These are phyloP conservation scores for Cytospora piceae DNA, from an alignment of 2,329 filamentous ascomycete species.

Conservation along the genomic window DNA sequence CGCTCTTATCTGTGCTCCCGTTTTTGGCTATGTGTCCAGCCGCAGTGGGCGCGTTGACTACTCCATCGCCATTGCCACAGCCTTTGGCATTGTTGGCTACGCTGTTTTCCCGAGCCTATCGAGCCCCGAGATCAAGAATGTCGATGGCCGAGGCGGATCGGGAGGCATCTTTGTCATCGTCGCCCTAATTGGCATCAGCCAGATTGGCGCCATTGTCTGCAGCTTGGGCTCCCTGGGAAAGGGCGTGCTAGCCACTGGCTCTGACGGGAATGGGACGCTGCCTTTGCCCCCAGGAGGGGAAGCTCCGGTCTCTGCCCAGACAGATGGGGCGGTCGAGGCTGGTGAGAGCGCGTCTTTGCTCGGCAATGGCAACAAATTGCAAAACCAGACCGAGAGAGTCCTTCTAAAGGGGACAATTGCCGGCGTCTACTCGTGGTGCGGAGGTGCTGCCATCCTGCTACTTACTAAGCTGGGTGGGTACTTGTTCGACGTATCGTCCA, in stretches of 20 bases:
- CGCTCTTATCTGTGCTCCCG: constrained; percentile 80
- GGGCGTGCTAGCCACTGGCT: constrained; percentile 67
- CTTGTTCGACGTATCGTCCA: constrained; percentile 76
- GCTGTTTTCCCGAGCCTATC: constrained; percentile 72
- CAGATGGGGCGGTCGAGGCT: constrained; percentile 25
- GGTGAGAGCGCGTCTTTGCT: constrained; percentile 46
- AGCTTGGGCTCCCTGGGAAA: constrained; percentile 85
- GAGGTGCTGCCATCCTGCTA: constrained; percentile 85
- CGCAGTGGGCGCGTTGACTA: constrained; percentile 68
- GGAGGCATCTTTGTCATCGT: constrained; percentile 75
- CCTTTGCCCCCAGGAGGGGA: constrained; percentile 35
- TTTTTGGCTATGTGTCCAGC: constrained; percentile 86
- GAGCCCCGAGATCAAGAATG: constrained; percentile 73
- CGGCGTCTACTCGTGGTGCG: constrained; percentile 89
- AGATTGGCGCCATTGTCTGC: constrained; percentile 96
- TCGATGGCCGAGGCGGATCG: constrained; percentile 68
- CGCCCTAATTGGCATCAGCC: constrained; percentile 82
- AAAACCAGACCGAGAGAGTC: constrained; percentile 48
- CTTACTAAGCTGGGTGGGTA: constrained; percentile 89
- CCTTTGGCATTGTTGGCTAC: constrained; percentile 80
- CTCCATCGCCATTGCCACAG: constrained; percentile 72
- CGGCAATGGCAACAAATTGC: constrained; percentile 23
- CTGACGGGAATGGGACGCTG: constrained; percentile 14
- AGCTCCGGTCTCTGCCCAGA: constrained; percentile 27
- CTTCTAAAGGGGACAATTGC: constrained; percentile 90